Conservation (phyloP, 208 protist genomes). For the Leishmania tarentolae region DNA sequence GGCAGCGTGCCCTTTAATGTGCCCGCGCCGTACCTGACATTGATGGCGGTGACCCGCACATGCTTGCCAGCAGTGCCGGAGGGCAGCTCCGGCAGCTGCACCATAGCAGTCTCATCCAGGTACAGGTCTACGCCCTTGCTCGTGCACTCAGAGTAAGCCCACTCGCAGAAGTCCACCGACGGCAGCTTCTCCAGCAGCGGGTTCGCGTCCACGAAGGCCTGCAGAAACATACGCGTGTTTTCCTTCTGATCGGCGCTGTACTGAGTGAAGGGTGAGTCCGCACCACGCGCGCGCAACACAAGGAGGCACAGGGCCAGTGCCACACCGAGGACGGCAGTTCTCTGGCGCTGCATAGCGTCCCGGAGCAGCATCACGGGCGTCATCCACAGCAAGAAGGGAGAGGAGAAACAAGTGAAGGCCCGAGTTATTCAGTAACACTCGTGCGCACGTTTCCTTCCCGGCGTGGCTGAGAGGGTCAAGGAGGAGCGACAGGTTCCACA, state of each 20-base stretch:
- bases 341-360: background rate
- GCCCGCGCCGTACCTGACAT: conserved; percentile 2
- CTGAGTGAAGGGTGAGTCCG: background rate
- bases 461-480: background rate
- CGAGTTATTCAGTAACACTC: background rate
- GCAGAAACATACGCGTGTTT: conserved; percentile 13
- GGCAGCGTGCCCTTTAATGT: conserved; percentile 10
- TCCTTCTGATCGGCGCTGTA: conserved; percentile 5
- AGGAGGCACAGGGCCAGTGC: background rate
- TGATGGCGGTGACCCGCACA: conserved; percentile 3
- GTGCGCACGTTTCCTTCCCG: background rate
- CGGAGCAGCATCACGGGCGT: background rate
- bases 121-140: conserved; percentile 6
- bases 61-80: background rate
- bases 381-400: background rate
- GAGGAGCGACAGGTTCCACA: background rate
- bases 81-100: conserved; percentile 17
- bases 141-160: conserved; percentile 6
- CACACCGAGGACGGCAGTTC: background rate
- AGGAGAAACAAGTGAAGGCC: background rate
- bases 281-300: background rate
- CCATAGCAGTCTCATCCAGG: conserved; percentile 3
- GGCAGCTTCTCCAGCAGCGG: background rate
- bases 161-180: conserved; percentile 21
- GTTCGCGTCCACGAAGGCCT: conserved; percentile 7